Evolutionary conservation across 805 yeast genomes (phyloP).

Genomic region (Pichia ethanolica): DNA sequence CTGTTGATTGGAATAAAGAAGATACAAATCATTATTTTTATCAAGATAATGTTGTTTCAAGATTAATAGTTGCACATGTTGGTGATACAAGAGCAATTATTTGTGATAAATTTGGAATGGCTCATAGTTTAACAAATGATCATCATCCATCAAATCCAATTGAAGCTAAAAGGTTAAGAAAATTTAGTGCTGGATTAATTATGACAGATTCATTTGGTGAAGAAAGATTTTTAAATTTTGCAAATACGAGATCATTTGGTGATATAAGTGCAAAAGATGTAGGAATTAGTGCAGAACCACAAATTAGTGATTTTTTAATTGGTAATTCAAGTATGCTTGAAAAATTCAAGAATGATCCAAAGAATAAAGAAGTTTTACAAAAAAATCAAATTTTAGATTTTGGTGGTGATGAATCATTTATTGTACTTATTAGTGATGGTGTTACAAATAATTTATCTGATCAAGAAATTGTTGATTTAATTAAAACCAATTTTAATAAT

Average conservation of each 20-base stretch:
- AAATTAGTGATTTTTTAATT: slow-evolving; percentile 57
- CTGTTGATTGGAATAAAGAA: slow-evolving; percentile 23
- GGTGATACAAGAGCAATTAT: slow-evolving; percentile 88
- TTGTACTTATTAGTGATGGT: slow-evolving; percentile 84
- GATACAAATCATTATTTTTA: slow-evolving; percentile 42
- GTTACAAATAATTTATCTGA: slow-evolving; percentile 73
- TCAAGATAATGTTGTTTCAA: slow-evolving; percentile 57
- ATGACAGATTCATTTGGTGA: slow-evolving; percentile 92
- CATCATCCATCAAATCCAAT: slow-evolving; percentile 85
- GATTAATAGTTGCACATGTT: slow-evolving; percentile 75
- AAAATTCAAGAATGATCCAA: slow-evolving; percentile 16
- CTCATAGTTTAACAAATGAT: slow-evolving; percentile 66
- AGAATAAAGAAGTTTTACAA: slow-evolving; percentile 14
- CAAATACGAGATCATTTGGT: slow-evolving; percentile 93
- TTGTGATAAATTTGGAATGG: slow-evolving; percentile 75
- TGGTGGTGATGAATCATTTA: slow-evolving; percentile 83
- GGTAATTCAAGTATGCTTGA: slow-evolving; percentile 48
- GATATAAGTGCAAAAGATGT: slow-evolving; percentile 71
- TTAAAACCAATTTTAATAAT: slow-evolving; percentile 58
- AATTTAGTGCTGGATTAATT: slow-evolving; percentile 54
- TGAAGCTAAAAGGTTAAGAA: slow-evolving; percentile 66
- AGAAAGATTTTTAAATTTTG: slow-evolving; percentile 67
- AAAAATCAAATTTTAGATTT: slow-evolving; percentile 27
- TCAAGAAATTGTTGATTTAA: slow-evolving; percentile 85
- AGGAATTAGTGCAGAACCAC: slow-evolving; percentile 93